Conservation (phyloP, 1,139 yeast genomes). For the Candida sojae region DNA sequence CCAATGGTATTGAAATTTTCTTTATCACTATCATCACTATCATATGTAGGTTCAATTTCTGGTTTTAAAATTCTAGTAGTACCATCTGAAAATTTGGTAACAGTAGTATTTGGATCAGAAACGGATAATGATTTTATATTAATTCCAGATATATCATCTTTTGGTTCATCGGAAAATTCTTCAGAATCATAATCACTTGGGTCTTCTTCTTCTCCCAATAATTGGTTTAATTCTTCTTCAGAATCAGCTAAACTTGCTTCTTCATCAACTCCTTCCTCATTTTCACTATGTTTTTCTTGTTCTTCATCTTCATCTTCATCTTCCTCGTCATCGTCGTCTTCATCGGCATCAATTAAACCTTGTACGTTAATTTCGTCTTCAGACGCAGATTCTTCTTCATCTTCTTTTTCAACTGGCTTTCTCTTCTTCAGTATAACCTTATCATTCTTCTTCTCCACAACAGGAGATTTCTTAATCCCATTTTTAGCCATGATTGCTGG, state of each 20-base stretch:
- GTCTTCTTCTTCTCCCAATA: constrained; percentile 55
- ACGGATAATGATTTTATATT: constrained; percentile 51
- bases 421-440: constrained; percentile 17
- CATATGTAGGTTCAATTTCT: constrained; percentile 90
- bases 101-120: constrained; percentile 27
- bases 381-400: constrained; percentile 19
- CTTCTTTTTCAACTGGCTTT: constrained; percentile 18
- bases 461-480: constrained; percentile 8
- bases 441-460: constrained; percentile 12
- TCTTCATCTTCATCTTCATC: constrained; percentile 21
- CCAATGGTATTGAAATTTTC: constrained; percentile 91
- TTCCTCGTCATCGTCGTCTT: constrained; percentile 21
- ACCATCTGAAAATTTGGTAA: constrained; percentile 75
- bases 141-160: constrained; percentile 57
- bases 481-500: constrained; percentile 17
- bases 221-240: constrained; percentile 61
- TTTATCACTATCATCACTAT: constrained; percentile 87
- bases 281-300: constrained; percentile 31
- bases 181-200: constrained; percentile 37
- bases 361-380: constrained; percentile 32
- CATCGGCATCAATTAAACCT: constrained; percentile 25
- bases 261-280: constrained; percentile 29
- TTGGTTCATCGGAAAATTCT: constrained; percentile 53
- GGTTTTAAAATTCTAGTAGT: constrained; percentile 74
- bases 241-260: constrained; percentile 38